Base-by-base conservation (phyloP, 2,329 filamentous ascomycete genomes). In the Aspergillus sergii region DNA sequence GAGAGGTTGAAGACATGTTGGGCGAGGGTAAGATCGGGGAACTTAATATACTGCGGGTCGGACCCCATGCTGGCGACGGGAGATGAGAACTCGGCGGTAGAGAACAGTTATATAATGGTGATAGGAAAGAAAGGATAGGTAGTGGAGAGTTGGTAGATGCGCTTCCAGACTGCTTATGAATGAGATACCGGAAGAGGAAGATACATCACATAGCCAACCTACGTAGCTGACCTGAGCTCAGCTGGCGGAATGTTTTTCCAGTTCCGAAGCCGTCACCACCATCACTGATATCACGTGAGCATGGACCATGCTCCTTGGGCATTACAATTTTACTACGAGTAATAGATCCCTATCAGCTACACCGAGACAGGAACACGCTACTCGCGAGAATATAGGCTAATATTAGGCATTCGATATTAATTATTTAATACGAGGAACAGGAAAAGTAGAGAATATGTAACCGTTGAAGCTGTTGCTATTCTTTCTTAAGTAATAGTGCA, bases 1-100 rank as follows among this genome's bases (percentile, higher is more conserved):
- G 86, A 87, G 75, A 90, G 81, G 72, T 87, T 85, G 83, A 90
- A 90, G 79, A 90, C 86, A 80, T 88, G 83, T 80, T 89, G 88
- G 61, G 88, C 85, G 73, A 90, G 83, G 66, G 84, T 79, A 72
- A 90, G 86, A 75, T 88, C 82, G 59, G 88, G 88, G 72, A 86
- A 89, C 76, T 85, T 86, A 71, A 87, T 83, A 77, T 88, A 89
- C 75, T 88, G 87, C 68, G 86, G 86, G 76, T 90, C 88, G 72
- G 88, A 83, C 65, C 81, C 82, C 82, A 84, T 88, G 81, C 81
- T 87, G 71, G 65, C 79, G 70, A 68, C 55, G 60, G 61, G 62
- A 56, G 53, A 60, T 64, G 48, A 62, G 58, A 53, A 32, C 60
- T 51, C 48, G 54, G 43, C 1, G 32, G 54, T 43, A 30, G 23